Evolutionary conservation across 2,329 filamentous ascomycete species (phyloP), one percentile per base, ranked within the genome.

Genomic region (Torrubiella hemipterigena): DNA sequence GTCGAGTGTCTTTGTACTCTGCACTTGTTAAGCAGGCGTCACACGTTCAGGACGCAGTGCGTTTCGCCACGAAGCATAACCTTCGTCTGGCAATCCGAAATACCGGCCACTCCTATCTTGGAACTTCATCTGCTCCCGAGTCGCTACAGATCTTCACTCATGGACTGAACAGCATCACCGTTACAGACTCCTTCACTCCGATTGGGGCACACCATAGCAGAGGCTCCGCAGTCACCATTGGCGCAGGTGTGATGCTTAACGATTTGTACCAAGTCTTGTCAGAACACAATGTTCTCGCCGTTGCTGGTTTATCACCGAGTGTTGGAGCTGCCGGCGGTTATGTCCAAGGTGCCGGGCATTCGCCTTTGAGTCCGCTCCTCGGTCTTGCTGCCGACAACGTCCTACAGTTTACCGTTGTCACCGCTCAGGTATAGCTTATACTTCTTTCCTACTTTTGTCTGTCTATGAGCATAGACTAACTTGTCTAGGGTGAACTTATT

Each of bases 1-100:
- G 56, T 3, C 49, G 48, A 3, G 44, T 59, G 19, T 51, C 57
- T 5, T 37, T 51, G 9, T 58, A 54, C 39, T 56, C 53, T 3
- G 51, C 51, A 14, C 38, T 48, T n/a, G 50, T 49, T 13, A 38
- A 53, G 19, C 46, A 41, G 3, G 37, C 45, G 3, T 29, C 40
- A 15, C 41, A 59, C 28, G 48, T 61, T 34, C 51, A 59, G 38
- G 37, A 46, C n/a, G 51, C 50, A 8, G 55, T 60, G 10, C 46
- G 40, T 5, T 60, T 58, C 33, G 55, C 49, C 3, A 45, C 38
- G 15, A 37, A 38, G 29, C 40, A 52, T 36, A 51, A 53, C 30
- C 37, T 56, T 17, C 45, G 51, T 4, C 41, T 54, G 5, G 42
- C 39, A 17, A 48, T 55, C 28, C 52, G 52, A 36, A 57, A 56